These are phyloP conservation scores for Tulasnella sp. DNA, from an alignment of 768 basidiomycete genomes.

Conservation along the genomic window DNA sequence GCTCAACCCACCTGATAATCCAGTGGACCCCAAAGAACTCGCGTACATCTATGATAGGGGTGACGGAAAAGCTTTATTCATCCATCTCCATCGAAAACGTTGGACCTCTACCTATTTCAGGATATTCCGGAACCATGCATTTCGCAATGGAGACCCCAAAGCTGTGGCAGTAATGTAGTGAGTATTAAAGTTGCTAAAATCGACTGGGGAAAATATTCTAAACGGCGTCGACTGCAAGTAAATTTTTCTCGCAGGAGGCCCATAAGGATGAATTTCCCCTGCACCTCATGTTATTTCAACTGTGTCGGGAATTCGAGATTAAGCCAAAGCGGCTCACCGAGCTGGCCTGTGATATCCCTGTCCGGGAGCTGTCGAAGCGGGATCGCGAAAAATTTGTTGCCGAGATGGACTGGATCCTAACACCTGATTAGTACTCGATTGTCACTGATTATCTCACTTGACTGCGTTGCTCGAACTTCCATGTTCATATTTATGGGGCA, in stretches of 20 bases:
- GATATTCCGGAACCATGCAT: neutral
- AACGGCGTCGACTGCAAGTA: neutral
- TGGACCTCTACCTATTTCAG: neutral
- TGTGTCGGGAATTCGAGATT: constrained; percentile 2
- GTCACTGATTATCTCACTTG: neutral
- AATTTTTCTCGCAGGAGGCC: neutral
- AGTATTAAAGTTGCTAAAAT: neutral
- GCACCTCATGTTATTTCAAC: neutral
- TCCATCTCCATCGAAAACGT: neutral
- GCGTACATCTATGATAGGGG: neutral
- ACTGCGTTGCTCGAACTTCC: neutral
- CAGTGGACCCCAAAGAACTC: neutral
- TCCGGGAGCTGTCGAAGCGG: neutral
- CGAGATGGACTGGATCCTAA: neutral
- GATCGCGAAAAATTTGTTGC: neutral
- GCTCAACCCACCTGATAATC: too few relatives aligned
- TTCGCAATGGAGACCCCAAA: neutral
- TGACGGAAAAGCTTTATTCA: neutral
- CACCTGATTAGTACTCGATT: neutral
- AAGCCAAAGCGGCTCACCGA: neutral
- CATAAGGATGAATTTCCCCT: neutral
- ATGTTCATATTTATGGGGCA: too few relatives aligned
- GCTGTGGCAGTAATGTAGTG: constrained; percentile 3
- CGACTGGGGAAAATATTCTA: too few relatives aligned
- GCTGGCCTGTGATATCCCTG: neutral